Evolutionary conservation across 1,284 basidiomycete genomes (phyloP).

Genomic region (Cryptococcus sp.): DNA sequence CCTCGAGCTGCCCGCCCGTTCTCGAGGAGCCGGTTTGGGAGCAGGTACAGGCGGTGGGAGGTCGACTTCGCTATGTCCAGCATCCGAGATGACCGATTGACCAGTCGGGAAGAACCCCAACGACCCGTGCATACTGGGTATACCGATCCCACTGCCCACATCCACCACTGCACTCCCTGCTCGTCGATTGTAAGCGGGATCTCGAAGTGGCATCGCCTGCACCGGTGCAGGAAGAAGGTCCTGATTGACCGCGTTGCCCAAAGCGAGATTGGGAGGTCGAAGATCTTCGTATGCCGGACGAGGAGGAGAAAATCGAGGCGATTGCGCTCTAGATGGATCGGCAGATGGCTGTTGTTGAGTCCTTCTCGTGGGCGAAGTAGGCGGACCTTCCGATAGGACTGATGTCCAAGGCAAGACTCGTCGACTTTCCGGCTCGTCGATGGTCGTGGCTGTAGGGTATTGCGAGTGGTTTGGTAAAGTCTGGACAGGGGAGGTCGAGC

Average conservation of each 20-base stretch:
- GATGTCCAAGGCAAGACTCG: slow-evolving; percentile 14
- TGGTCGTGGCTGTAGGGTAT: too few relatives aligned
- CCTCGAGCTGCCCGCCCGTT: slow-evolving; percentile 9
- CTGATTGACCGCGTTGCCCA: not conserved
- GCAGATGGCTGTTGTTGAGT: too few relatives aligned
- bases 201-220: not conserved
- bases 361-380: too few relatives aligned
- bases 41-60: slow-evolving; percentile 1
- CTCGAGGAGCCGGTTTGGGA: slow-evolving; percentile 9
- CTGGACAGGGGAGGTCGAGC: not conserved
- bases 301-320: not conserved
- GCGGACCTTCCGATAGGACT: not conserved
- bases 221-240: not conserved
- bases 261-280: too few relatives aligned
- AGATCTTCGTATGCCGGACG: not conserved
- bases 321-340: too few relatives aligned
- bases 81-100: slow-evolving; percentile 13
- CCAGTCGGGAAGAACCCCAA: slow-evolving; percentile 16
- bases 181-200: slow-evolving; percentile 1
- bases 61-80: not conserved
- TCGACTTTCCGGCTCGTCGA: not conserved
- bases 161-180: slow-evolving; percentile 13
- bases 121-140: slow-evolving; percentile 17
- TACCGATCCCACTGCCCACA: slow-evolving; percentile 9
- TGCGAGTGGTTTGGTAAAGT: not conserved